Evolutionary conservation across 805 yeast genomes (phyloP).

Genomic region (Cyberlindnera lachancei): DNA sequence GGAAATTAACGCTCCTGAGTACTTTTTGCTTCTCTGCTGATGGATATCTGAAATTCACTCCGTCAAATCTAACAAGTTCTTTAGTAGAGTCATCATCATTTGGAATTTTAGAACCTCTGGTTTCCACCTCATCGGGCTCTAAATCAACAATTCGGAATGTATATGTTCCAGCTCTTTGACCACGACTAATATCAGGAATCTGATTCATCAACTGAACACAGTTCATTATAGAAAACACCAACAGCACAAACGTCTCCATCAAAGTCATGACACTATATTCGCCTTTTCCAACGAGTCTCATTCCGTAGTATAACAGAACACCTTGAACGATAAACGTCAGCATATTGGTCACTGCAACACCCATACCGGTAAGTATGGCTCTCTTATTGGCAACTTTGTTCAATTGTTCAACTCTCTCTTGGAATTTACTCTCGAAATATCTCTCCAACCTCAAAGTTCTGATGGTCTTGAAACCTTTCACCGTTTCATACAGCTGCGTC

Average conservation of each 20-base stretch:
- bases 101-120: constrained; percentile 29
- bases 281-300: constrained; percentile 52
- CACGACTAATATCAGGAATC: constrained; percentile 76
- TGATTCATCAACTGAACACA: constrained; percentile 52
- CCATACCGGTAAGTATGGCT: constrained; percentile 57
- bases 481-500: constrained; percentile 41
- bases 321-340: constrained; percentile 59
- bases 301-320: constrained; percentile 71
- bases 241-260: constrained; percentile 62
- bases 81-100: constrained; percentile 2
- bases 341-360: constrained; percentile 50
- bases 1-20: constrained; percentile 36
- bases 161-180: constrained; percentile 63
- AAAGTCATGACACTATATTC: constrained; percentile 51
- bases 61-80: constrained; percentile 31
- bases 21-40: constrained; percentile 23
- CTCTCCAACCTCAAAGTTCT: constrained; percentile 44
- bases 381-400: constrained; percentile 38
- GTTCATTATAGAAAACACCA: constrained; percentile 65
- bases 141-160: constrained; percentile 35
- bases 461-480: constrained; percentile 57
- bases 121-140: constrained; percentile 30
- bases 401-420: constrained; percentile 25
- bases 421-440: constrained; percentile 37
- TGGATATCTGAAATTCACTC: constrained; percentile 46